Conservation (phyloP, 2,329 filamentous ascomycete species). For the Cercospora sp. region DNA sequence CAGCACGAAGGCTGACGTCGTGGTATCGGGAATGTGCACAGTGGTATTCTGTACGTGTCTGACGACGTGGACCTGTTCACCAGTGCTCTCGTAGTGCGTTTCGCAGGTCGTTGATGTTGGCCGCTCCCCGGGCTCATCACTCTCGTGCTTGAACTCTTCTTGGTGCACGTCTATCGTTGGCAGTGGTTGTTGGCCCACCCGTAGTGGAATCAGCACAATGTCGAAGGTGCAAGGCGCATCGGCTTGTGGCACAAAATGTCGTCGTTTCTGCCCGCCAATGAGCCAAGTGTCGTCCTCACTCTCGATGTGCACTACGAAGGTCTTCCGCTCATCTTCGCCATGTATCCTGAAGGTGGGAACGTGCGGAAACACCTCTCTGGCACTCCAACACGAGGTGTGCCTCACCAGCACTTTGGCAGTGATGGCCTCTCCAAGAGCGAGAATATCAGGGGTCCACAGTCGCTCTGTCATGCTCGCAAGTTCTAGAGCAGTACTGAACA, state of each 20-base stretch:
- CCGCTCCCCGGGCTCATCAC: conserved; percentile 22
- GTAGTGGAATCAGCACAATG: conserved; percentile 76
- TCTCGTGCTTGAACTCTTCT: conserved; percentile 50
- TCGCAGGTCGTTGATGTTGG: conserved; percentile 60
- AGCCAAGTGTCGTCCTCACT: conserved; percentile 77
- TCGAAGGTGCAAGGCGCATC: conserved; percentile 53
- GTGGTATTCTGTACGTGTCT: conserved; percentile 21
- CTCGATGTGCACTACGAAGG: conserved; percentile 81
- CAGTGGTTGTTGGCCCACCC: conserved; percentile 73
- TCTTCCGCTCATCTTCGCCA: conserved; percentile 35
- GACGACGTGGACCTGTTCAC: conserved; percentile 70
- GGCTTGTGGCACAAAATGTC: conserved; percentile 64
- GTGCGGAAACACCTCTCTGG: conserved; percentile 50
- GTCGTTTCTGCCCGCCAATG: conserved; percentile 76
- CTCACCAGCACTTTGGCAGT: conserved; percentile 60
- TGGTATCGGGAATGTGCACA: conserved; percentile 23
- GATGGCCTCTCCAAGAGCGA: conserved; percentile 65
- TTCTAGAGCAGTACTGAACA: conserved; percentile 65
- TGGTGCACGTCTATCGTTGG: conserved; percentile 75
- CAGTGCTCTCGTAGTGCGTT: conserved; percentile 75
- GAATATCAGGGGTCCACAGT: conserved; percentile 40
- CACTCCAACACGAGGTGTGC: conserved; percentile 57
- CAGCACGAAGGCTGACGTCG: neutral
- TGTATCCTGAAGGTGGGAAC: conserved; percentile 27
- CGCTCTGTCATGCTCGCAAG: conserved; percentile 22